A percentile compares a stretch with the other conserved stretches of the same genome.
Evolutionary conservation across 257 asterid species (phyloP).

Genomic region (Solanum etuberosum): DNA sequence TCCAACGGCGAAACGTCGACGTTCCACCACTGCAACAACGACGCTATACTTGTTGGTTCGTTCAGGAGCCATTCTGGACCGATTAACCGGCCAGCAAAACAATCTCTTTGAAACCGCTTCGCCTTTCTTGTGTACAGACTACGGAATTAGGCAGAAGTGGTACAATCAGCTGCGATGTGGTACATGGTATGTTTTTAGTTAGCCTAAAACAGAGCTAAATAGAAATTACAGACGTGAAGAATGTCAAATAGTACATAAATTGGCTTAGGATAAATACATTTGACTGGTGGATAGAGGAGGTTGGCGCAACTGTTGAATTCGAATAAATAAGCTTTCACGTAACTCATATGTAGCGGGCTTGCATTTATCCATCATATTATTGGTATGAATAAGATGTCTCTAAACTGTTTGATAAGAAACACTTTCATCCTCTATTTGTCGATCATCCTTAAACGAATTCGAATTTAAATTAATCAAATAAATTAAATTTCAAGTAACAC

Average conservation of each 20-base stretch:
- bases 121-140: background rate
- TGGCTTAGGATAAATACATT: background rate
- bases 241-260: background rate
- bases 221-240: background rate
- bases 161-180: background rate
- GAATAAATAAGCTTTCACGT: background rate
- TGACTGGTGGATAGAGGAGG: background rate
- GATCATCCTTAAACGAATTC: background rate
- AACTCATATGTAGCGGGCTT: too few relatives aligned
- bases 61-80: slow-evolving; percentile 39
- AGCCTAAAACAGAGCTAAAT: background rate
- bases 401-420: background rate
- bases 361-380: background rate
- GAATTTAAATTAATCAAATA: background rate
- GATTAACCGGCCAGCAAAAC: slow-evolving; percentile 35
- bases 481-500: background rate
- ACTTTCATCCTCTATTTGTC: too few relatives aligned
- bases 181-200: background rate
- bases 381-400: background rate
- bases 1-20: slow-evolving; percentile 10
- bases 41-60: slow-evolving; percentile 22
- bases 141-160: background rate
- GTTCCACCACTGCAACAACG: slow-evolving; percentile 71
- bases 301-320: background rate
- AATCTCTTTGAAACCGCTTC: background rate